phyloP scores from a whole-genome alignment of 179 eudicot genomes.

The Silene coronaria region DNA sequence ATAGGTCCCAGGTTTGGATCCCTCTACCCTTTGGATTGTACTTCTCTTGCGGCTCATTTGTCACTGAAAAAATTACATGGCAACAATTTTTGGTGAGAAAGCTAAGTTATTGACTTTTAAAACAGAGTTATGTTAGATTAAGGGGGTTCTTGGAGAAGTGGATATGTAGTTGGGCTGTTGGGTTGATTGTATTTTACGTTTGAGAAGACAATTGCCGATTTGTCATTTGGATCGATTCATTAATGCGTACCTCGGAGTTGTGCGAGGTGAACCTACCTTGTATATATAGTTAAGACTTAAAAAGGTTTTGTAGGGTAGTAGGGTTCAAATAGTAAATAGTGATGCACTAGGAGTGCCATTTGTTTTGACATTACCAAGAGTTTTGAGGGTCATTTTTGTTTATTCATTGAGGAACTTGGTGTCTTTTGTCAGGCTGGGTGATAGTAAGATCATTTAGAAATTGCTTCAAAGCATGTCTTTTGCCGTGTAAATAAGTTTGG shows the following conservation, averaged over 20 bases:
- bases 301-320: neutral
- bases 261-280: no score
- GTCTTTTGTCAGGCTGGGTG: neutral
- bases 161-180: conserved; percentile 12
- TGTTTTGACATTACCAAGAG: neutral
- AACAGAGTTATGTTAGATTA: no score
- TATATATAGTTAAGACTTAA: neutral
- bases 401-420: neutral
- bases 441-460: neutral
- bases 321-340: neutral
- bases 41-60: no score
- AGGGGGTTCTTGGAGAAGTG: neutral
- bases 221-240: neutral
- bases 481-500: conserved; percentile 5
- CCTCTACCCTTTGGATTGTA: no score
- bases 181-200: neutral
- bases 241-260: no score
- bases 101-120: no score
- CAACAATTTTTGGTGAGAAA: neutral
- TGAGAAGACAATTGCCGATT: neutral
- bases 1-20: no score
- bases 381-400: neutral
- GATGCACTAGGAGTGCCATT: neutral
- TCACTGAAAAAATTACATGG: no score
- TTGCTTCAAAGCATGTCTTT: neutral